Conservation (phyloP, 768 basidiomycete species). For the Russula vinacea region DNA sequence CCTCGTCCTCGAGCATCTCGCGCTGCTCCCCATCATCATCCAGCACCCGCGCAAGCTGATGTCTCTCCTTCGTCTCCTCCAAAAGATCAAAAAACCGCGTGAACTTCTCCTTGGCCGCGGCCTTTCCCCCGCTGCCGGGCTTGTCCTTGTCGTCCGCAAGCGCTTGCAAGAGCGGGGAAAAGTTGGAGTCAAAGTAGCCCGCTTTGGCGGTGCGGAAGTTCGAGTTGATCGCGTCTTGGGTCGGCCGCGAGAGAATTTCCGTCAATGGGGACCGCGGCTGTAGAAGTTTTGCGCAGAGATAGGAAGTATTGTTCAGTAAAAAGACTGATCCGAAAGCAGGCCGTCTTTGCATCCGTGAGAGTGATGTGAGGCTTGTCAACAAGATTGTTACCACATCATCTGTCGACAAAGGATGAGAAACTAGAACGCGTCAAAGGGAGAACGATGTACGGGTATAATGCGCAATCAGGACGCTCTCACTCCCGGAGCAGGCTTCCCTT, state of each 20-base stretch:
- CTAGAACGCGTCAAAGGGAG: not conserved
- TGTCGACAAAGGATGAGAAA: slow-evolving; percentile 33
- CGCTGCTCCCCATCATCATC: slow-evolving; percentile 66
- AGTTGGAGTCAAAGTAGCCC: slow-evolving; percentile 80
- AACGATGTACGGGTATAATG: slow-evolving; percentile 65
- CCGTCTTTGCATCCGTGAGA: slow-evolving; percentile 59
- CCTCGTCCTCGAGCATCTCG: slow-evolving; percentile 64
- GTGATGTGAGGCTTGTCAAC: slow-evolving; percentile 54
- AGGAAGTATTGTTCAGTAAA: slow-evolving; percentile 74
- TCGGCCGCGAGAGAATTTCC: slow-evolving; percentile 56
- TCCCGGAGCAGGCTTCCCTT: slow-evolving; percentile 46
- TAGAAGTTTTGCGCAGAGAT: slow-evolving; percentile 60
- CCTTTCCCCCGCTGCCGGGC: slow-evolving; percentile 39
- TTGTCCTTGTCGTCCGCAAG: slow-evolving; percentile 51
- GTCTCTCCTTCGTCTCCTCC: slow-evolving; percentile 76
- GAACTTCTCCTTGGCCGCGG: slow-evolving; percentile 76
- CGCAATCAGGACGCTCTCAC: slow-evolving; percentile 61
- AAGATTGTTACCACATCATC: slow-evolving; percentile 74
- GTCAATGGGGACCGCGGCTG: slow-evolving; percentile 48
- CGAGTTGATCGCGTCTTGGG: slow-evolving; percentile 60
- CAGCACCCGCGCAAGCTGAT: slow-evolving; percentile 62
- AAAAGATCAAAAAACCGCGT: slow-evolving; percentile 76
- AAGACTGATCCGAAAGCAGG: slow-evolving; percentile 72
- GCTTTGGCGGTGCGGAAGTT: slow-evolving; percentile 80
- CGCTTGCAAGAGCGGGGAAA: slow-evolving; percentile 69